Percentiles rank a stretch among this genome's conserved stretches.
Conservation (phyloP, 2,329 filamentous ascomycete species). For the Alternaria angustiovoidea region DNA sequence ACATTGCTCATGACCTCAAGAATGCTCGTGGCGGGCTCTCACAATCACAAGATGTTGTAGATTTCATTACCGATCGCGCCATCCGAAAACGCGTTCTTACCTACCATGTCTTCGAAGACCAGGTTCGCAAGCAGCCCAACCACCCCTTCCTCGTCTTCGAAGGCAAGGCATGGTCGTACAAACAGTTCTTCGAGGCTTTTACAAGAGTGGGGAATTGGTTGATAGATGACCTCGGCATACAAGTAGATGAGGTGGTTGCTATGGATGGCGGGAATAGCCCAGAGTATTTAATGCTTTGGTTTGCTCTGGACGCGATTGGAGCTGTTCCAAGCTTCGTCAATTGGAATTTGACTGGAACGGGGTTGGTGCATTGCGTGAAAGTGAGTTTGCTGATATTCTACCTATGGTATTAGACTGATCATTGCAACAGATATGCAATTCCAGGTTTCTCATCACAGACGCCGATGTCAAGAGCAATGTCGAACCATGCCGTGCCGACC, state of each 20-base stretch:
- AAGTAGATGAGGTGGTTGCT: constrained; percentile 45
- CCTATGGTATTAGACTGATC: constrained; percentile 52
- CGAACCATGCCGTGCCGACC: constrained; percentile 34
- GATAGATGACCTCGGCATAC: constrained; percentile 45
- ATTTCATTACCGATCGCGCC: constrained; percentile 29
- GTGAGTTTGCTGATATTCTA: constrained; percentile 45
- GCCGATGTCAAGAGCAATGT: constrained; percentile 60
- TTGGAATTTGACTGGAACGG: constrained; percentile 47
- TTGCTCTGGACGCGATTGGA: constrained; percentile 48
- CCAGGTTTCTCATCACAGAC: constrained; percentile 55
- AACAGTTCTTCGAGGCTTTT: constrained; percentile 41
- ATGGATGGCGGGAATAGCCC: constrained; percentile 47
- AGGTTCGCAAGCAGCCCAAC: constrained; percentile 47
- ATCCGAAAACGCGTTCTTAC: constrained; percentile 33
- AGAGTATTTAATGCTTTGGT: constrained; percentile 51
- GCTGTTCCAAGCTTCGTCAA: constrained; percentile 46
- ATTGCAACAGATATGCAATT: constrained; percentile 57
- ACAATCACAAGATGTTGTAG: constrained; percentile 25
- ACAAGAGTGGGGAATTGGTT: constrained; percentile 47
- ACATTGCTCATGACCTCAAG: constrained; percentile 40
- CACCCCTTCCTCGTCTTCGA: constrained; percentile 49
- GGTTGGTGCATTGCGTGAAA: constrained; percentile 48
- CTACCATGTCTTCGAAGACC: constrained; percentile 46
- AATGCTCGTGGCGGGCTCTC: constrained; percentile 25
- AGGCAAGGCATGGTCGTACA: constrained; percentile 45